phyloP scores from a whole-genome alignment of 306 rosid species.

The Quercus glauca region DNA sequence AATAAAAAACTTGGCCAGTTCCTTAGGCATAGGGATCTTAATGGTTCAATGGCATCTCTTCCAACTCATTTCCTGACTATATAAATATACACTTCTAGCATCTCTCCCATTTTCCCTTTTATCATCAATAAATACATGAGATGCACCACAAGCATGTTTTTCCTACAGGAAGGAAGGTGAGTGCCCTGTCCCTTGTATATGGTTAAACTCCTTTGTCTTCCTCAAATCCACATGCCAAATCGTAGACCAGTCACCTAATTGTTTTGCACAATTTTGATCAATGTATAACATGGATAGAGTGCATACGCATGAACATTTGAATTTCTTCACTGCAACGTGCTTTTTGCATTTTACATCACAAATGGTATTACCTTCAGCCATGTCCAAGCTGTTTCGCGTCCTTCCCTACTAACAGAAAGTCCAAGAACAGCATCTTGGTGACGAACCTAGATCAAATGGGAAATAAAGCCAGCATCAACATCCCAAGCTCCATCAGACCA shows the following conservation, averaged over 20 bases:
- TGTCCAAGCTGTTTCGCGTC: constrained; percentile 81
- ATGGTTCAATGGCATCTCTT: no score
- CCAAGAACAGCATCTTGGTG: constrained; percentile 84
- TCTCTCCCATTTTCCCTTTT: background rate
- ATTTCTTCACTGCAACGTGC: background rate
- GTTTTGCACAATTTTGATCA: background rate
- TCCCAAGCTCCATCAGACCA: constrained; percentile 22
- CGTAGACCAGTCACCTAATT: no score
- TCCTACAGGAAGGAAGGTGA: no score
- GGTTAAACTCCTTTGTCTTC: no score
- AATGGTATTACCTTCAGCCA: constrained; percentile 70
- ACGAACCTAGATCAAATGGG: constrained; percentile 53
- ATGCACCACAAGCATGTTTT: background rate
- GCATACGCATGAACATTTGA: background rate
- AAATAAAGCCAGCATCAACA: constrained; percentile 13
- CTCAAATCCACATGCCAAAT: no score
- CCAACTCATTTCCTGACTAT: no score
- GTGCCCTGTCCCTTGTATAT: no score
- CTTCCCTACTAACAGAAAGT: constrained; percentile 51
- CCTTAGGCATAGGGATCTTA: background rate
- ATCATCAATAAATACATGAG: background rate
- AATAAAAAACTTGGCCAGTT: background rate
- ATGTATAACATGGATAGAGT: background rate
- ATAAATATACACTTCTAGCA: background rate
- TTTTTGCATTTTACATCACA: constrained; percentile 3